Conservation (phyloP, 495 filamentous ascomycete genomes). For the Aspergillus indologenus region DNA sequence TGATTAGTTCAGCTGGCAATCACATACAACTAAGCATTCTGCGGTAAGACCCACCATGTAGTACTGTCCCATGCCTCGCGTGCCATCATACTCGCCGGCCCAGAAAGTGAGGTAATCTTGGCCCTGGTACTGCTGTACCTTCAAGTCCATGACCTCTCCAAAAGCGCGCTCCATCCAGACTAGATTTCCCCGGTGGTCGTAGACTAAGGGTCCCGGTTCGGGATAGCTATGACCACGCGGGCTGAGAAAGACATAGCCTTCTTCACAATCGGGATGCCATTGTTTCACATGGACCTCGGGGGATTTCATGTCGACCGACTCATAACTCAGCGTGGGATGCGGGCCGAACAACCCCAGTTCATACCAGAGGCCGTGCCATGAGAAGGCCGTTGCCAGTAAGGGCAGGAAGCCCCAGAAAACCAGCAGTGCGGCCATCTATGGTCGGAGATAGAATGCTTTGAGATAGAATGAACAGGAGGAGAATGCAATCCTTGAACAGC, state of each 20-base stretch:
- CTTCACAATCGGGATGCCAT: constrained; percentile 26
- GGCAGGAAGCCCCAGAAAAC: constrained; percentile 4
- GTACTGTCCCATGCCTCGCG: constrained; percentile 34
- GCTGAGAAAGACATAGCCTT: constrained; percentile 29
- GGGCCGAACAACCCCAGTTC: constrained; percentile 15
- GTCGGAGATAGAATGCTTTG: neutral
- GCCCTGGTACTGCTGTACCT: constrained; percentile 30
- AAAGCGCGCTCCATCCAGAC: constrained; percentile 28
- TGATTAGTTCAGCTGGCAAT: neutral
- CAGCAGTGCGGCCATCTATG: constrained; percentile 7
- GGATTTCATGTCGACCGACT: constrained; percentile 10
- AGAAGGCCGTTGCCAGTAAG: constrained; percentile 8
- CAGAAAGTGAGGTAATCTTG: constrained; percentile 42
- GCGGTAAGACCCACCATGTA: constrained; percentile 43
- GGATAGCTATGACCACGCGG: constrained; percentile 25
- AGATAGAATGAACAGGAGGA: neutral
- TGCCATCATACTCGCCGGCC: constrained; percentile 36
- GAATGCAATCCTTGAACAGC: too few species aligned
- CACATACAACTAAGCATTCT: neutral
- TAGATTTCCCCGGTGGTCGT: constrained; percentile 30
- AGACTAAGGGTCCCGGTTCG: constrained; percentile 24
- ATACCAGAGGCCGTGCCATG: constrained; percentile 13
- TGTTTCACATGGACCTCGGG: constrained; percentile 28
- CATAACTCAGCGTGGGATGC: constrained; percentile 11
- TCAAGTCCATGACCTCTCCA: constrained; percentile 29